phyloP scores from a whole-genome alignment of 148 eudicot species.

The Salicornia ramosissima region DNA sequence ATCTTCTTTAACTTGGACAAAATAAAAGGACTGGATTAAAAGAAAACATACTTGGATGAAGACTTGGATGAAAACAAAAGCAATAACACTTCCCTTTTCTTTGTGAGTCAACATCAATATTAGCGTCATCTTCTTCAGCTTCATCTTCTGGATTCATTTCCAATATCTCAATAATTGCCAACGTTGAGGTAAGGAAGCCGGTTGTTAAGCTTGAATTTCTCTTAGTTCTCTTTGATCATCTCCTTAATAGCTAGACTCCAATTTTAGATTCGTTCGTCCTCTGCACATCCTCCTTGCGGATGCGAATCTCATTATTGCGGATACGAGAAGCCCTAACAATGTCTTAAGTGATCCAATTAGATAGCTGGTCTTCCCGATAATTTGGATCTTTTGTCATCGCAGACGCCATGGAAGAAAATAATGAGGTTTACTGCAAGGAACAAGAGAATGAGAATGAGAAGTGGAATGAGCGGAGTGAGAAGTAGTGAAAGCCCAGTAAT shows the following conservation, averaged over 20 bases:
- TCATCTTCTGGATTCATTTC: conserved; percentile 97
- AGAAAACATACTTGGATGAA: no score
- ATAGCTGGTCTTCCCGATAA: conserved; percentile 66
- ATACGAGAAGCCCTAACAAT: conserved; percentile 63
- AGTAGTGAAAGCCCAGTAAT: not conserved
- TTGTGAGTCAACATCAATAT: conserved; percentile 87
- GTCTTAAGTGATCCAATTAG: conserved; percentile 71
- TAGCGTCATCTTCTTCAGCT: conserved; percentile 96
- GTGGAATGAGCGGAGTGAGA: no score
- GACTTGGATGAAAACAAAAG: no score
- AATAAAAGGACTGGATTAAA: no score
- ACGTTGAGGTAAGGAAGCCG: conserved; percentile 91
- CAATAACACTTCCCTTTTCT: conserved; percentile 90
- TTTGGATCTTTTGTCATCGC: conserved; percentile 66
- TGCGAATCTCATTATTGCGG: conserved; percentile 76
- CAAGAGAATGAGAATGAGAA: not conserved
- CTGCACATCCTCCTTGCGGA: conserved; percentile 80
- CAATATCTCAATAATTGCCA: conserved; percentile 83
- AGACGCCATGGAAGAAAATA: conserved; percentile 42
- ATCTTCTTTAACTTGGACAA: no score
- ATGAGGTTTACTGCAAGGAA: not conserved
- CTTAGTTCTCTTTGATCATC: conserved; percentile 91
- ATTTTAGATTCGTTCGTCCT: conserved; percentile 68
- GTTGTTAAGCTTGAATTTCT: conserved; percentile 86
- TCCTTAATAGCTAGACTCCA: conserved; percentile 72